Evolutionary conservation across 768 basidiomycete genomes (phyloP), one percentile per base, ranked within the genome.

Genomic region (Tricholoma flavovirens): DNA sequence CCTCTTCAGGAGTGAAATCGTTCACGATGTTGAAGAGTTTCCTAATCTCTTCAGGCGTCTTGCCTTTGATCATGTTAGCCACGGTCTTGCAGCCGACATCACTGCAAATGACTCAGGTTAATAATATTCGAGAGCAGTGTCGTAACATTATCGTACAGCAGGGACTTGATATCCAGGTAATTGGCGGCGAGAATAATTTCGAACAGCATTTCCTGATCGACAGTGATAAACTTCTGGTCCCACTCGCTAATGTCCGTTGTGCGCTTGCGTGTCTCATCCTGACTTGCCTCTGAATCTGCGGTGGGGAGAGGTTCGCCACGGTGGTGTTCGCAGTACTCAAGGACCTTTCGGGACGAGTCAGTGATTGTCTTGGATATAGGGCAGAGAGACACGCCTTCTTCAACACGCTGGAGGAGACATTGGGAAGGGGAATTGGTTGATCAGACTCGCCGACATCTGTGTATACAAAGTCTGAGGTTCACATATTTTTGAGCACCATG

Each of bases 11-110:
- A 4, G 97, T 98, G 69, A 99, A 99, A 74, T 98, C 97, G 70
- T 94, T 94, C 30, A 92, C 90, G 61, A 95, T 94, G 82, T 97
- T 96, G 79, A 94, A 98, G 53, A 98, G 83, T 68, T 98, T 98
- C 56, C 96, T 88, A 63, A 99, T 98, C 76, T 98, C 97, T 72
- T 98, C 97, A 21, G 97, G 97, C 3, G 95, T 96, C 83, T 99
- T 99, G 32, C 97, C 97, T 78, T 99, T 98, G 83, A 99, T 98
- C 97, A 98, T 99, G 81, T 98, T 98, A 12, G 97, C 97, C 4
- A 97, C 95, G 3, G 93, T 97, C 80, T 97, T 96, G 83, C 95
- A 97, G 1, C 95, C 95, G 57, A 97, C 93, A 67, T 97, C 95
- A 62, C 93, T 96, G 62, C 49, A 30, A 48, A n/a, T 14, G 21